Base-by-base conservation (phyloP, 2,329 filamentous ascomycete genomes). In the Dactylonectria macrodidyma region DNA sequence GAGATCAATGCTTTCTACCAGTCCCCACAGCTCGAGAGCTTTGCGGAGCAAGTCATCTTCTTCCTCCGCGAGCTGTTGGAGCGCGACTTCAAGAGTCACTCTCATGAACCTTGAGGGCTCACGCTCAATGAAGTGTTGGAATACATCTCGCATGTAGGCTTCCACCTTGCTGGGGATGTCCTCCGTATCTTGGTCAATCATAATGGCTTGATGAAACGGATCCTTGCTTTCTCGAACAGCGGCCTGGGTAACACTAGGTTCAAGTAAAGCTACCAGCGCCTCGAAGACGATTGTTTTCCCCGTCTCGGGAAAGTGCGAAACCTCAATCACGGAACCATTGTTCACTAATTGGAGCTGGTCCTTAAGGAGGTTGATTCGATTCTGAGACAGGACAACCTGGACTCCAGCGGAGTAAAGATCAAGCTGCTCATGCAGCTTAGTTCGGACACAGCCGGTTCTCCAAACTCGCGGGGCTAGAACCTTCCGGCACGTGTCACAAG, bases 401-500 rank as follows among this genome's bases (percentile, higher is more conserved):
- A 92, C 86, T 6, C 89, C 89, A 5, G 89, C 89, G 12, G 89
- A 89, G 75, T 91, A 92, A 12, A 92, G 81, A 60, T 90, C 87
- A 26, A 91, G 82, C 68, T 89, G 86, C 68, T 91, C 88, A 8
- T 88, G 87, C 22, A 92, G 82, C 60, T 88, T 87, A 8, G 89
- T 90, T 54, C 90, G 85, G 26, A 91, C 86, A 74, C 90, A 92
- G 10, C 88, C 88, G 3, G 86, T 87, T 67, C 86, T 87, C 90
- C 90, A 92, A n/a, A 92, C 85, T 9, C 90, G 85, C 1, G 90
- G 89, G 3, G 87, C 86, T 46, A 91, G 80, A 1, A 92, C 89
- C 73, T 89, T 91, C 67, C 86, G 85, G 69, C 90, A 92, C 1
- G 89, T 89, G 60, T 88, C 86, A 71, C 90, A 92, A 0, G 90